Base-by-base conservation (phyloP, 768 basidiomycete species). In the Strobilomyces confusus region DNA sequence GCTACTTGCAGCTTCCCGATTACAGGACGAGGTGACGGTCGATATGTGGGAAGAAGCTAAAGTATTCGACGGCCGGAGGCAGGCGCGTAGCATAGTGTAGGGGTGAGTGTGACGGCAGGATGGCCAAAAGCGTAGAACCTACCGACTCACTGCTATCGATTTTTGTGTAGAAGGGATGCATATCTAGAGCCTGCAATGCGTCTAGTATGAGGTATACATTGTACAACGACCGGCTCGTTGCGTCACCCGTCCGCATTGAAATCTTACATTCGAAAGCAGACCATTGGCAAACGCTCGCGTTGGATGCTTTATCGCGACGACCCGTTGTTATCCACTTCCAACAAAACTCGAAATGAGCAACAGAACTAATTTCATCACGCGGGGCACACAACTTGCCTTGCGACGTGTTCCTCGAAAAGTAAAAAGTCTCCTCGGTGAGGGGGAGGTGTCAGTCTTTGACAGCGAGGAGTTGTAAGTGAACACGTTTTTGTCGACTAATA, bases 41-140 rank as follows among this genome's bases (percentile, higher is more conserved):
- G 76, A 80, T 3, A 69, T 79, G 25, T 92, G 89, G 89, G 77
- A 84, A 54, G 73, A 71, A 44, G 75, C 81, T 14, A 90, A 86
- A 64, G 69, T 59, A n/a, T 64, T 91, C 43, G 86, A 89, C 58
- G 63, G 65, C 29, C 69, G 72, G 44, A 69, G 82, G 51, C 75
- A 47, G 43, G 54, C 44, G 30, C 56, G 57, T 57, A 57, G 51
- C 15, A 14, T 41, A 51, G 37, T 34, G 29, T 51, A 41, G 29
- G 26, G 47, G 60, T 58, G 37, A 64, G 56, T 40, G 33, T 49
- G 25, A 13, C 32, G 12, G 11, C 38, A 17, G 11, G 33, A 20
- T 9, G 11, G 12, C 36, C 25, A 38, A 13, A 22, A 40, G 34
- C 44, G 41, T 20, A 19, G 6, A 41, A 51, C 45, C 15, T 26